phyloP scores from a whole-genome alignment of 768 basidiomycete genomes.

The Botryobasidium botryosum region DNA sequence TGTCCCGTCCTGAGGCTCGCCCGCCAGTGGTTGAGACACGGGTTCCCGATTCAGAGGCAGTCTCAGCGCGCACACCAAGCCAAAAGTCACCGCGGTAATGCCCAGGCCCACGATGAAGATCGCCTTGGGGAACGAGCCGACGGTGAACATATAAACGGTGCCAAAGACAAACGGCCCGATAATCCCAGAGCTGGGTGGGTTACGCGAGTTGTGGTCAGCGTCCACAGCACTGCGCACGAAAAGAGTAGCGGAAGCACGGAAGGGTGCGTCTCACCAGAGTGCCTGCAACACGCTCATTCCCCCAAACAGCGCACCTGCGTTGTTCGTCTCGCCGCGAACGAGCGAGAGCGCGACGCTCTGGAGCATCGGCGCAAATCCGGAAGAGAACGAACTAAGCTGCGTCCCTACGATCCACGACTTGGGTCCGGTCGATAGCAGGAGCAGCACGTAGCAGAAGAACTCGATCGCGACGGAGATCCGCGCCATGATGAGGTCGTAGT shows the following conservation, averaged over 20 bases:
- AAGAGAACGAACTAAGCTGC: constrained; percentile 38
- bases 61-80: too few species aligned
- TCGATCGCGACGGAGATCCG: constrained; percentile 46
- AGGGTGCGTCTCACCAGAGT: constrained; percentile 27
- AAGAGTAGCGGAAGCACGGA: not conserved
- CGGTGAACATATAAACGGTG: constrained; percentile 50
- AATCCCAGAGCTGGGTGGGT: constrained; percentile 36
- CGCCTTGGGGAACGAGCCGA: constrained; percentile 46
- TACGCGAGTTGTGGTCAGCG: too few species aligned
- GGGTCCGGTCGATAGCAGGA: constrained; percentile 32
- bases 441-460: constrained; percentile 30
- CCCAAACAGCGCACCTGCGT: constrained; percentile 64
- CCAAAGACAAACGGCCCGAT: constrained; percentile 61
- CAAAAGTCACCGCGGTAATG: too few species aligned
- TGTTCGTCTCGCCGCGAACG: constrained; percentile 28
- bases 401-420: constrained; percentile 34
- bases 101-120: constrained; percentile 54
- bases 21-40: constrained; percentile 3
- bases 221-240: not conserved
- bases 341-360: constrained; percentile 48
- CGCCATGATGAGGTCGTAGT: constrained; percentile 56
- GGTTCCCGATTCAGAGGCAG: too few species aligned
- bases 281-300: constrained; percentile 61
- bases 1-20: not conserved
- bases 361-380: constrained; percentile 45